Evolutionary conservation across 805 yeast species (phyloP).

Genomic region (Jamesozyma spencerorum): DNA sequence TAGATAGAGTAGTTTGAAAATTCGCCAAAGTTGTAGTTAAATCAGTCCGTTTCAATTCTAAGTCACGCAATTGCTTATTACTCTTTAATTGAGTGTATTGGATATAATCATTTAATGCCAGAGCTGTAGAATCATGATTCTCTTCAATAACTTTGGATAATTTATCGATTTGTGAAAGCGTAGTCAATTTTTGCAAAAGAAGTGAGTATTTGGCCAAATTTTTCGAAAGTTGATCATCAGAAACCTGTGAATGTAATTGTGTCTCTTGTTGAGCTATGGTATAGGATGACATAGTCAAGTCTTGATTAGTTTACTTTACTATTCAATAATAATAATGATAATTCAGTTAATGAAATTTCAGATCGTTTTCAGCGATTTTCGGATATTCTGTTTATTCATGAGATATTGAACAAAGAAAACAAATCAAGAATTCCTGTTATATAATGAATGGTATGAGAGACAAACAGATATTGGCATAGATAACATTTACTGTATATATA

Average conservation of each 20-base stretch:
- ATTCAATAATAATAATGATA: too few species aligned
- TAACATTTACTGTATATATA: too few species aligned
- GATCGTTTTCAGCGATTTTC: too few species aligned
- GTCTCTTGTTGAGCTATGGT: too few species aligned
- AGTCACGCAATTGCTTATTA: constrained; percentile 29
- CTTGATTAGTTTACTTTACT: too few species aligned
- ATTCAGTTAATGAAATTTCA: too few species aligned
- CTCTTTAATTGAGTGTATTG: constrained; percentile 16
- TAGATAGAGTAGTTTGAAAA: constrained; percentile 46
- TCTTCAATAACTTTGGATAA: constrained; percentile 14
- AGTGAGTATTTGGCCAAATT: constrained; percentile 23
- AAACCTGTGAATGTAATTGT: neutral
- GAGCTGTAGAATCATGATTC: constrained; percentile 13
- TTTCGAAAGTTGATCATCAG: constrained; percentile 21
- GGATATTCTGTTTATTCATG: too few species aligned
- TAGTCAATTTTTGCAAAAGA: constrained; percentile 21
- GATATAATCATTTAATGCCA: constrained; percentile 14
- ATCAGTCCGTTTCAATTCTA: constrained; percentile 55
- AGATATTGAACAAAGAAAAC: too few species aligned
- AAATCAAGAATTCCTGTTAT: too few species aligned
- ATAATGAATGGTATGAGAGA: too few species aligned
- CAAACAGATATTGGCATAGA: too few species aligned
- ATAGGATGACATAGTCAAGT: too few species aligned
- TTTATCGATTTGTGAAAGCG: constrained; percentile 25
- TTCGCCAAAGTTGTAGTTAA: constrained; percentile 50